Percentiles rank a stretch among this genome's conserved stretches.
phyloP scores from a whole-genome alignment of 2,329 filamentous ascomycete species.

The Grosmannia huntii region DNA sequence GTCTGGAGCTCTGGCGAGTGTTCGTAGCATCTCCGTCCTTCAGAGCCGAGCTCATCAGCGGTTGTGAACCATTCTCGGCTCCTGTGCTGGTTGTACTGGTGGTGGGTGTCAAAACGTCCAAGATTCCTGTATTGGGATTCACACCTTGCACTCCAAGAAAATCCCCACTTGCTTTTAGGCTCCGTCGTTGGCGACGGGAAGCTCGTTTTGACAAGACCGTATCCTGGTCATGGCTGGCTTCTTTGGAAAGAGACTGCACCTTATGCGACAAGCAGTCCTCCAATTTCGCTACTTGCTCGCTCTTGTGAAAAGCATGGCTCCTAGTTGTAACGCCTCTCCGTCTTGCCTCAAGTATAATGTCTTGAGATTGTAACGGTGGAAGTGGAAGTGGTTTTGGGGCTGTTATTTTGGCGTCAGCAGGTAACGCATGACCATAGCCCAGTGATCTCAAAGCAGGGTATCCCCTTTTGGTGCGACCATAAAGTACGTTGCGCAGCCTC shows the following conservation, averaged over 20 bases:
- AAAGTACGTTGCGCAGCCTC: neutral
- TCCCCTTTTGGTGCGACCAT: neutral
- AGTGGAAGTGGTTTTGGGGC: neutral
- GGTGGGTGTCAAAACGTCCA: constrained; percentile 37
- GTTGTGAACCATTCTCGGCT: constrained; percentile 5
- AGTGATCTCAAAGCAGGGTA: neutral
- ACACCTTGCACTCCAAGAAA: constrained; percentile 46
- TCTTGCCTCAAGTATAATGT: neutral
- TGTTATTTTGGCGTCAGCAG: neutral
- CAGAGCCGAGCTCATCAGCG: constrained; percentile 19
- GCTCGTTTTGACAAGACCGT: constrained; percentile 21
- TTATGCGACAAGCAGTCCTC: neutral
- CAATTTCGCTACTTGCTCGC: neutral
- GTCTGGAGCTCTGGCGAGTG: constrained; percentile 26
- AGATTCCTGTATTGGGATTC: constrained; percentile 42
- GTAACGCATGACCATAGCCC: neutral
- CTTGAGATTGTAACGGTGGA: neutral
- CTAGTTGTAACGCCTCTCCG: neutral
- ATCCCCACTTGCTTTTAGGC: constrained; percentile 41
- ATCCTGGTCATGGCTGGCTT: constrained; percentile 7
- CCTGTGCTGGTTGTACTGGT: constrained; percentile 28
- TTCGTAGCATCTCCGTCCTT: constrained; percentile 22
- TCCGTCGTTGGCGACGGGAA: constrained; percentile 27
- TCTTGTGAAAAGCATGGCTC: neutral
- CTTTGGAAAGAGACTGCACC: neutral